Evolutionary conservation across 805 yeast species (phyloP), one percentile per base, ranked within the genome.

Genomic region (Pichia scutulata): DNA sequence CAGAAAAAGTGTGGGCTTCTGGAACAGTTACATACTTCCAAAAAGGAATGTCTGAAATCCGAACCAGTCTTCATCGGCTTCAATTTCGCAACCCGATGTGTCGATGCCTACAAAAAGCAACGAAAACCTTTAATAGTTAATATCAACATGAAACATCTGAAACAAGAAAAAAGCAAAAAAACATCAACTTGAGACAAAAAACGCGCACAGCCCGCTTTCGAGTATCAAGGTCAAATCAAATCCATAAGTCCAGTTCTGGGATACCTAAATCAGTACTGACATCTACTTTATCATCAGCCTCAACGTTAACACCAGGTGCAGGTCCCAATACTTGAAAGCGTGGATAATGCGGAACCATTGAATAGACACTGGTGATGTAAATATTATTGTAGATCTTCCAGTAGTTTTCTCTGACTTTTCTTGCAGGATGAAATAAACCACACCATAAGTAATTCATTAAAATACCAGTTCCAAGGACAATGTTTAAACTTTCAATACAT

Each of bases 361-460:
- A 70, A 63, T 89, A 95, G 41, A 80, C 71, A 53, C 78, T 76
- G 58, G 83, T 89, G 14, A 86, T 78, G 60, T 90, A 90, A 25
- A 89, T 80, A 40, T 70, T 68, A 59, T 92, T 90, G 70, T 80
- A 90, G 14, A 89, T 64, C 55, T 76, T 82, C 98, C 98, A 93
- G 65, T 84, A 93, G 0, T 93, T 82, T 4, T 68, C 69, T 53
- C 99, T 73, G 0, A 93, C 98, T 60, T 83, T 86, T 50, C 84
- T 72, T 0, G 98, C 97, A 1, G 98, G 95, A 59, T 93, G 98
- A 64, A 89, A 93, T 19, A 93, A 68, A 0, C 99, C 99, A 0
- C 84, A 81, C 84, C 96, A 79, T 0, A 85, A 59, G 64, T 93
- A 93, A 58, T 86, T 81, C 74, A 85, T 63, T 49, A 85, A 71